Conservation (phyloP, 768 basidiomycete species). For the Amanita brunnescens region DNA sequence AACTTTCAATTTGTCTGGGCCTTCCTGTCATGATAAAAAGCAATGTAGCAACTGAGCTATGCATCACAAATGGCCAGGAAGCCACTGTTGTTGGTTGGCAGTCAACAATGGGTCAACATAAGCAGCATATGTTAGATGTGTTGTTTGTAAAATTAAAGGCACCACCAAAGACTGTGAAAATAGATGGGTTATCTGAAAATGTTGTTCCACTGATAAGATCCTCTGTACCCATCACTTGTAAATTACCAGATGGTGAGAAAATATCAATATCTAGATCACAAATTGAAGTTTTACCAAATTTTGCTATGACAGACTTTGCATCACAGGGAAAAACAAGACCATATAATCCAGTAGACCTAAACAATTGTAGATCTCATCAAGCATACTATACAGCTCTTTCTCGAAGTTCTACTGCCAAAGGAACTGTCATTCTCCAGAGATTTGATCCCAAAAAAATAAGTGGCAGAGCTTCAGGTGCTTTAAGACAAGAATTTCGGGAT, state of each 20-base stretch:
- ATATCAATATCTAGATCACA: too few relatives aligned
- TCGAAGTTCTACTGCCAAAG: not conserved
- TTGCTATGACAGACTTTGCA: too few relatives aligned
- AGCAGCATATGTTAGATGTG: too few relatives aligned
- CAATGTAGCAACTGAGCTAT: conserved; percentile 22
- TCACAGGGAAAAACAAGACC: conserved; percentile 10
- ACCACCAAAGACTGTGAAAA: not conserved
- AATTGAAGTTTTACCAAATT: too few relatives aligned
- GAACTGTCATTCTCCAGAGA: not conserved
- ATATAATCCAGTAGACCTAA: conserved; percentile 9
- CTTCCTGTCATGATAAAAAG: conserved; percentile 22
- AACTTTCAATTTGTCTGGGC: conserved; percentile 21
- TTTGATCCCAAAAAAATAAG: too few relatives aligned
- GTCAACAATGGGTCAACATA: too few relatives aligned
- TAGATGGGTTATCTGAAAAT: not conserved
- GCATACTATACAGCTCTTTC: not conserved
- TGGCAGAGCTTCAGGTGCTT: not conserved
- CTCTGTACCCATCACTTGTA: not conserved
- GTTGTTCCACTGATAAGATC: not conserved
- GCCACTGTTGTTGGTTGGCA: conserved; percentile 23
- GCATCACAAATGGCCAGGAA: conserved; percentile 29
- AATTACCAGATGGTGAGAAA: conserved; percentile 13
- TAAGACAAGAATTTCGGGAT: too few relatives aligned
- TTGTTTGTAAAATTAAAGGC: conserved; percentile 14
- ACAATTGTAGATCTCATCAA: too few relatives aligned